A percentile compares a stretch with the other conserved stretches of the same genome.
Evolutionary conservation across 805 yeast species (phyloP).

Genomic region (Candida verbasci): DNA sequence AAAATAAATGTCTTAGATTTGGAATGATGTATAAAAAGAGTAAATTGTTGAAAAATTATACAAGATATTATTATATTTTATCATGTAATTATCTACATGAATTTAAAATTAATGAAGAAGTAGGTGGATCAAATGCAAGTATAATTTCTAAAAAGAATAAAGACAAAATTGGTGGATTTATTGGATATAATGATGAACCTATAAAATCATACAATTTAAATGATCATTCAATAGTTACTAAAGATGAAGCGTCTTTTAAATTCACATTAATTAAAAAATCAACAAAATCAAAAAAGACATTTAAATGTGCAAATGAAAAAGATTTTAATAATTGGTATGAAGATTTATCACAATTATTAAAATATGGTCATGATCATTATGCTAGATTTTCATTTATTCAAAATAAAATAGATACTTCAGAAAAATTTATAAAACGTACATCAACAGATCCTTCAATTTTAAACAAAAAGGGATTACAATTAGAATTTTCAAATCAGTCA

Average conservation of each 20-base stretch:
- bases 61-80: slow-evolving; percentile 32
- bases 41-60: slow-evolving; percentile 38
- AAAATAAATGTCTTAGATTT: slow-evolving; percentile 35
- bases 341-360: slow-evolving; percentile 50
- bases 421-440: slow-evolving; percentile 10
- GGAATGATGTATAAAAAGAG: slow-evolving; percentile 39
- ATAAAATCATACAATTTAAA: slow-evolving; percentile 39
- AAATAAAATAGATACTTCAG: slow-evolving; percentile 25
- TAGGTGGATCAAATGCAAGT: slow-evolving; percentile 5
- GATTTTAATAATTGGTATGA: slow-evolving; percentile 51
- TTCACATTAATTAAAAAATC: slow-evolving; percentile 28
- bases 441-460: not conserved
- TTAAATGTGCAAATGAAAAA: slow-evolving; percentile 40
- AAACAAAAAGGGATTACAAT: slow-evolving; percentile 3
- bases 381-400: slow-evolving; percentile 40
- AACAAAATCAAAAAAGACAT: slow-evolving; percentile 30
- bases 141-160: not conserved
- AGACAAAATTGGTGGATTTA: slow-evolving; percentile 33
- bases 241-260: slow-evolving; percentile 30
- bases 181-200: slow-evolving; percentile 38
- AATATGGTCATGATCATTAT: slow-evolving; percentile 39
- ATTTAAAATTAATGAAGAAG: slow-evolving; percentile 29
- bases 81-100: slow-evolving; percentile 43
- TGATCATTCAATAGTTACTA: slow-evolving; percentile 27
- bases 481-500: slow-evolving; percentile 6